These are phyloP conservation scores for Pythium vanterpoolii DNA, from an alignment of 352 stramenopile genomes.

Conservation along the genomic window DNA sequence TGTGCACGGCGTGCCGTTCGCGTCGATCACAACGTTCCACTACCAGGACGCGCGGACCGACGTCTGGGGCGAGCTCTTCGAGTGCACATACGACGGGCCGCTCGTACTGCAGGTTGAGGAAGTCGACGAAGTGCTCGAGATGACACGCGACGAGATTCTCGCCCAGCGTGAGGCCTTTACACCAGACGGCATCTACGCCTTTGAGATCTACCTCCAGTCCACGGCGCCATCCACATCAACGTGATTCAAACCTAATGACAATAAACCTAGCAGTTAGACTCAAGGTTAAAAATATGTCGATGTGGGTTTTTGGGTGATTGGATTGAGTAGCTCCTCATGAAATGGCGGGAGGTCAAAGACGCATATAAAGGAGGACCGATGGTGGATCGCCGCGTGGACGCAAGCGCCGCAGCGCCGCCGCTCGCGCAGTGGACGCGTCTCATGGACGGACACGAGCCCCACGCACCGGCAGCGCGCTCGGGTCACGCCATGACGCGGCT, in stretches of 20 bases:
- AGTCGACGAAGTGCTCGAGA: slow-evolving; percentile 73
- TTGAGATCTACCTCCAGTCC: slow-evolving; percentile 70
- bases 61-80: slow-evolving; percentile 78
- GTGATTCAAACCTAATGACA: slow-evolving; percentile 8
- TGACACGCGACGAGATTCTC: slow-evolving; percentile 73
- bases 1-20: slow-evolving; percentile 52
- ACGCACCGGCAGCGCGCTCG: slow-evolving; percentile 35
- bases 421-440: slow-evolving; percentile 30
- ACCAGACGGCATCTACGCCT: slow-evolving; percentile 75
- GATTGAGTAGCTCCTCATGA: not conserved
- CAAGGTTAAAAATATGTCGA: slow-evolving; percentile 3
- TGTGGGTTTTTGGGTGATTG: slow-evolving; percentile 17
- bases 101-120: slow-evolving; percentile 69
- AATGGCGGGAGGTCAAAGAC: slow-evolving; percentile 13
- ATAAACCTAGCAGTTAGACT: slow-evolving; percentile 20
- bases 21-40: slow-evolving; percentile 59
- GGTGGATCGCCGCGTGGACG: slow-evolving; percentile 2
- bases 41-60: slow-evolving; percentile 55
- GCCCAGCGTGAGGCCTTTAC: slow-evolving; percentile 61
- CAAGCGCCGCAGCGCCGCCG: not conserved
- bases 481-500: slow-evolving; percentile 62
- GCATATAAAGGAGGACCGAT: not conserved
- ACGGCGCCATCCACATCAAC: no score
- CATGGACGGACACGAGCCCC: not conserved
- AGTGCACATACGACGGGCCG: slow-evolving; percentile 68